Conservation (phyloP, 2,329 filamentous ascomycete species). For the Keithomyces neogunnii region DNA sequence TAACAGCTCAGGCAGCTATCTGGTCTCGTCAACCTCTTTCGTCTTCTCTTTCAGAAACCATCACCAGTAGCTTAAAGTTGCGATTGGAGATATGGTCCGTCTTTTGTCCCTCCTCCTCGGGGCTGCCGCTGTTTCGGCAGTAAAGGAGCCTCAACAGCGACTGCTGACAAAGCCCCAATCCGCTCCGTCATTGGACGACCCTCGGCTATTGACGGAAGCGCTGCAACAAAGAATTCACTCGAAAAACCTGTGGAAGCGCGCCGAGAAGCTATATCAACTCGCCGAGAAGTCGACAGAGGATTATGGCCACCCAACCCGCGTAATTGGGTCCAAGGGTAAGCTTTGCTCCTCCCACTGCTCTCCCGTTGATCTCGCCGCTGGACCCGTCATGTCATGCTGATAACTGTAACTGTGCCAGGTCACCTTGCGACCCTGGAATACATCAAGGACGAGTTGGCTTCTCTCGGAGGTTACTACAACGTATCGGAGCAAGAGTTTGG, state of each 20-base stretch:
- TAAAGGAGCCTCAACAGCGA: background rate
- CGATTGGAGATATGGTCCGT: background rate
- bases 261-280: conserved; percentile 53
- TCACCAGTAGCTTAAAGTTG: too few species aligned
- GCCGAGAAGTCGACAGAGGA: conserved; percentile 50
- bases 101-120: background rate
- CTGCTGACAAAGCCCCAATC: background rate
- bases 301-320: conserved; percentile 60
- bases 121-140: background rate
- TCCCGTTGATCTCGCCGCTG: too few species aligned
- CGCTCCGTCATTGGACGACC: background rate
- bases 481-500: conserved; percentile 56
- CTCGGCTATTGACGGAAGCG: conserved; percentile 36
- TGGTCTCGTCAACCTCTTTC: too few species aligned
- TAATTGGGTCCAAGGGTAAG: conserved; percentile 57
- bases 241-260: conserved; percentile 48
- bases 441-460: conserved; percentile 45
- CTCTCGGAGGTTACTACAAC: conserved; percentile 52
- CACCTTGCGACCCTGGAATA: conserved; percentile 58
- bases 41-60: too few species aligned
- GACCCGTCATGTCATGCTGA: too few species aligned
- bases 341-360: background rate
- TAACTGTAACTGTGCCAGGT: conserved; percentile 29
- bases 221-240: conserved; percentile 49
- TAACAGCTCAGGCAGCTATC: too few species aligned